Base-by-base conservation (phyloP, 495 filamentous ascomycete species). In the Penicillium atrosanguineum region DNA sequence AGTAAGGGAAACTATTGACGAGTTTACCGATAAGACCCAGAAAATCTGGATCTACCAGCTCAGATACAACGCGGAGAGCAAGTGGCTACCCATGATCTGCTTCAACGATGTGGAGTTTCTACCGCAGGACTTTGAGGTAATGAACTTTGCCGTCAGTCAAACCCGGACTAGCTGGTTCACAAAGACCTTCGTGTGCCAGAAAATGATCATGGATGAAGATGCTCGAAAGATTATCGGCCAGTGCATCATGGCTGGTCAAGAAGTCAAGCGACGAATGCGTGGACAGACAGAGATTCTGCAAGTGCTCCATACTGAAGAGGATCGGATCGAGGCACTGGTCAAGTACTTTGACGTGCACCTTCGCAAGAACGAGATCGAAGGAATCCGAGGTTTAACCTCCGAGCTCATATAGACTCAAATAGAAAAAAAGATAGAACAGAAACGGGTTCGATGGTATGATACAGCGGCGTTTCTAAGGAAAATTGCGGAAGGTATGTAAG, bases 91-190 rank as follows among this genome's bases (percentile, higher is more conserved):
- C 4, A 70, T 73, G 23, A 86, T 86, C 62, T 79, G 76, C 50
- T 88, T 89, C 48, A 68, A 74, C 6, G 74, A 80, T 48, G 56
- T 75, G n/a, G 87, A 85, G 70, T 87, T 85, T 57, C 56, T 81
- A 26, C 79, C 77, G 18, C 69, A 71, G 45, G 86, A 88, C 57
- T 75, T 72, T 57, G 75, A 70, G 18, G 67, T 85, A 29, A 86
- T 90, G 81, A 89, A 85, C 61, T 79, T 79, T 51, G 67, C 51
- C 6, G 64, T 63, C n/a, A 74, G 69, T 40, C 59, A 72, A 42
- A 67, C 60, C 25, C 69, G 62, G 8, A 67, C 65, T 21, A 79
- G 71, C 50, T 82, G 79, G 60, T 85, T 87, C 69, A 79, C 77
- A 23, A 65, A 73, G 47, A 67, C 57, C 16, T 63, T 85, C 25